phyloP scores from a whole-genome alignment of 192 early-diverging fungal genomes.

The Podila epicladia region DNA sequence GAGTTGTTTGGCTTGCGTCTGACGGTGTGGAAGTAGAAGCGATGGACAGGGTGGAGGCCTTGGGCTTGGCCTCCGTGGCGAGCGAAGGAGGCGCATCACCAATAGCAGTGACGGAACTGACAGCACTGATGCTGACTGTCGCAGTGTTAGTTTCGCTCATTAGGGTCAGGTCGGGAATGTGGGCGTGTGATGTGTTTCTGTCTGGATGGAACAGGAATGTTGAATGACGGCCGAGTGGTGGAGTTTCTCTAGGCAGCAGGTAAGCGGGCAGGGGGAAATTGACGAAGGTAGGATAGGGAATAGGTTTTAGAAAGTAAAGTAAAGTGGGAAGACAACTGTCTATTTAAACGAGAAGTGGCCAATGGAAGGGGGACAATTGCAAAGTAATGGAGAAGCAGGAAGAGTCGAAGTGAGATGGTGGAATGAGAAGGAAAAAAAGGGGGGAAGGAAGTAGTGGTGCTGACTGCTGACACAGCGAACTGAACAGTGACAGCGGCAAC shows the following conservation, averaged over 20 bases:
- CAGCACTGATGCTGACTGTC: constrained; percentile 32
- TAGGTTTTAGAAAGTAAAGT: no score
- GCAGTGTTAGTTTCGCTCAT: constrained; percentile 2
- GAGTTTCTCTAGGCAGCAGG: not conserved
- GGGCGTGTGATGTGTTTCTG: not conserved
- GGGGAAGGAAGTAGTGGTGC: no score
- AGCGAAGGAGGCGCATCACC: constrained; percentile 10
- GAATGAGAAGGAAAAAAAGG: no score
- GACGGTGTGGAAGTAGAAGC: not conserved
- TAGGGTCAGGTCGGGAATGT: not conserved
- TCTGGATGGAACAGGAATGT: constrained; percentile 5
- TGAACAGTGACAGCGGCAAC: no score
- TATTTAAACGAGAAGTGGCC: no score
- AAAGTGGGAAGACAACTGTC: no score
- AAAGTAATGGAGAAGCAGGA: no score
- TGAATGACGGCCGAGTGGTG: not conserved
- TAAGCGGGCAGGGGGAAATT: no score
- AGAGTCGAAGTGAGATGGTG: no score
- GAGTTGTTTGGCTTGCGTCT: not conserved
- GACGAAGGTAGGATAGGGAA: no score
- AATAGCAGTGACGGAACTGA: constrained; percentile 8
- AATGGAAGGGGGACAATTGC: no score
- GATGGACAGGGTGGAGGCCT: not conserved
- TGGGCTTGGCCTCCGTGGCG: not conserved
- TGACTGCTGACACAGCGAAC: no score